phyloP scores from a whole-genome alignment of 192 early-diverging fungal species.

The Coemansia sp. region DNA sequence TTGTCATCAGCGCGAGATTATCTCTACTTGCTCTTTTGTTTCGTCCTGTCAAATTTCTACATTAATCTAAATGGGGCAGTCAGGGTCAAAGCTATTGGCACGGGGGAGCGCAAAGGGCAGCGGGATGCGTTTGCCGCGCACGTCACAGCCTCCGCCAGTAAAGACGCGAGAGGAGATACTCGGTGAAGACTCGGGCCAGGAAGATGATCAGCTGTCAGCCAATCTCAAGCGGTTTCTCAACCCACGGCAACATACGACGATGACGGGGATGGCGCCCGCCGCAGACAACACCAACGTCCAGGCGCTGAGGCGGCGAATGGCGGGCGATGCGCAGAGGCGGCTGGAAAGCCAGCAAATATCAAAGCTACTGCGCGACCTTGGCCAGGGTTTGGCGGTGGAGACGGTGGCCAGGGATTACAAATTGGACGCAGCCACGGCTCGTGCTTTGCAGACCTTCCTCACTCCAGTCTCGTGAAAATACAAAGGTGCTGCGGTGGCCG shows the following conservation, averaged over 20 bases:
- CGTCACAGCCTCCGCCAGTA: constrained; percentile 7
- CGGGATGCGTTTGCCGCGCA: constrained; percentile 29
- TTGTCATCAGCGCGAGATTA: neutral
- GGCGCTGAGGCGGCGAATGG: constrained; percentile 14
- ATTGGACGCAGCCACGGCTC: constrained; percentile 15
- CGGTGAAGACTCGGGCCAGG: constrained; percentile 7
- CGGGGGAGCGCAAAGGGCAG: neutral
- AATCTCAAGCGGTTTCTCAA: constrained; percentile 47
- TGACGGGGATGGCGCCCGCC: constrained; percentile 22
- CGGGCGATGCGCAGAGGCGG: constrained; percentile 18
- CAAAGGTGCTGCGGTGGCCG: neutral
- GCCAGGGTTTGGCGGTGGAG: neutral
- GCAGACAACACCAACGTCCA: constrained; percentile 40
- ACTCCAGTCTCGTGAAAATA: neutral
- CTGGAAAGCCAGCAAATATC: constrained; percentile 9
- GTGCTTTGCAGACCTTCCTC: constrained; percentile 10
- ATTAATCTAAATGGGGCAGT: constrained; percentile 26
- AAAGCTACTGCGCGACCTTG: constrained; percentile 4
- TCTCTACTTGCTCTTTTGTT: neutral
- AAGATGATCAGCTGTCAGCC: constrained; percentile 12
- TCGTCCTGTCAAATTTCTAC: neutral
- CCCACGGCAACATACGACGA: constrained; percentile 35
- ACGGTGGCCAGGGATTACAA: constrained; percentile 15
- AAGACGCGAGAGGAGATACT: constrained; percentile 48
- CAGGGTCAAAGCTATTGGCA: constrained; percentile 18